Base-by-base conservation (phyloP, 1,139 yeast genomes). In the Diutina ranongensis region DNA sequence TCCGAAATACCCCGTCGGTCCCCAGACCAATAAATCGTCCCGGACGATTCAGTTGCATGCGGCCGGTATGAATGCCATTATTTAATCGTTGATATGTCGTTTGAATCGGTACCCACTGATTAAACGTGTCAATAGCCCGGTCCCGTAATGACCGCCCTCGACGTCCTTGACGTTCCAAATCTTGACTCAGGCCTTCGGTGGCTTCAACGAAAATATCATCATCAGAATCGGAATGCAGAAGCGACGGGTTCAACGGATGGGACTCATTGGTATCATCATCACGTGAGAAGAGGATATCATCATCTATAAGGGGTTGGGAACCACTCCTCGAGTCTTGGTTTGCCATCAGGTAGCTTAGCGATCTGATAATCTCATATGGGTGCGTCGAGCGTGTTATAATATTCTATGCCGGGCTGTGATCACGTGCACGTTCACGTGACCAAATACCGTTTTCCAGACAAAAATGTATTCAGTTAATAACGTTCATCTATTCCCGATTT, bases 1-100 rank as follows among this genome's bases (percentile, higher is more conserved):
- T 92, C 44, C 94, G 79, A 63, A 92, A 92, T 7, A 92, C 98
- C 9, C 98, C 98, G 61, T 92, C 98, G 19, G 78, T 71, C 9
- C 83, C 81, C 46, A 69, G 73, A 1, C 80, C 80, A 10, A 71
- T 64, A 48, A 70, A 70, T 18, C 74, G 53, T 1, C 75, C 75
- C 0, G 74, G 74, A 8, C 59, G 55, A 49, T 69, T 70, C 21
- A 68, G 49, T 51, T 69, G 74, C 69, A 71, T 68, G 49, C 76
- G 55, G 12, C 75, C 75, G 1, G 74, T 68, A 40, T 61, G 55
- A 25, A 70, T 49, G 3, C 76, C 76, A 52, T 71, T 71, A 50
- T 62, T 64, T 42, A 71, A 61, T 40, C 75, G 54, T 48, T 71
- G 74, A 50, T 71, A 71, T 2, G 76, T 71, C 50, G 67, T 72